Evolutionary conservation across 176 grass and related monocot species (phyloP), one percentile per base, ranked within the genome.

Genomic region (Lolium perenne): DNA sequence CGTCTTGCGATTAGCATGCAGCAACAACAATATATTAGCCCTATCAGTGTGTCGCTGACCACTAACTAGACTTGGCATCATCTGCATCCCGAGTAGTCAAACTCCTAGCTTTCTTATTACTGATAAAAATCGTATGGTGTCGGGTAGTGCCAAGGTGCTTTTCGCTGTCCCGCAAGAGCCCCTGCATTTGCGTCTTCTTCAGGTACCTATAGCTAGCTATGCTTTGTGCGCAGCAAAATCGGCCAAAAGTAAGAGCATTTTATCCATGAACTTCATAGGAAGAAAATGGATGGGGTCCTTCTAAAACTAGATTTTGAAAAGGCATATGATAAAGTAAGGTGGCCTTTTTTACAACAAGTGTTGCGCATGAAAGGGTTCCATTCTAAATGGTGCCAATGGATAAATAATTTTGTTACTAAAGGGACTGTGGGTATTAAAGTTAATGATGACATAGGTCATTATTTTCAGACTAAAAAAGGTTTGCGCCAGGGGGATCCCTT

Each of bases 161-260:
- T 77, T 91, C 85, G 80, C 67, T 87, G 80, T 91, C 85, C 0
- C 18, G 1, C 20, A 8, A 59, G 74, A 75, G 56, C 64, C 81
- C 43, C 55, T 73, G 75, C 75, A 18, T 61, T 47, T 50, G 23
- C 77, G 87, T 85, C 76, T 76, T 81, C 76, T 38, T 57, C 47
- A 4, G 76, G 73, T 55, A 74, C 54, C 51, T 26, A 2, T 29
- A 65, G 62, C 63, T 66, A 56, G 53, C 5, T 23, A 65, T 47
- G 29, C 76, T 80, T 58, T 63, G 20, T 57, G 54, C 20, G 78
- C 80, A 74, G 47, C 73, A 77, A 70, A 78, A 66, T 71, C 77
- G 80, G 65, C 48, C 57, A 83, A 84, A 86, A 78, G 78, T 3
- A 16, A 1, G 21, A 38, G 58, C 85, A 67, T 83, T 72, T 57